phyloP scores from a whole-genome alignment of 495 filamentous ascomycete genomes.

The Elasticomyces elasticus region DNA sequence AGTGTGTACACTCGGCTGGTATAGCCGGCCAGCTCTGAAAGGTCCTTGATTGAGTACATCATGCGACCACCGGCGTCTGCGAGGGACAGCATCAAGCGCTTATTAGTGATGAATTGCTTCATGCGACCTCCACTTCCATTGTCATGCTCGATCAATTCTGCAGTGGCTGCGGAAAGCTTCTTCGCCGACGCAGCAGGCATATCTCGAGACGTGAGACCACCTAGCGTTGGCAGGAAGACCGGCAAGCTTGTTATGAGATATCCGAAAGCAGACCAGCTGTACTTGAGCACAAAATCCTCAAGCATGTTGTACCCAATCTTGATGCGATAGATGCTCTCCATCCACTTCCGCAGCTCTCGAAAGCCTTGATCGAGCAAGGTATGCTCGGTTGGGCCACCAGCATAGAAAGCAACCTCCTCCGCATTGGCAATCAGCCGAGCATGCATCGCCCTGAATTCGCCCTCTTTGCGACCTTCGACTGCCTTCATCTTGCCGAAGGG shows the following conservation, averaged over 20 bases:
- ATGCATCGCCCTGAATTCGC: constrained; percentile 85
- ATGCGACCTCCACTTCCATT: constrained; percentile 63
- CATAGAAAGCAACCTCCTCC: constrained; percentile 98
- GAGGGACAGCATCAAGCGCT: constrained; percentile 93
- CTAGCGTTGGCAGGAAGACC: constrained; percentile 91
- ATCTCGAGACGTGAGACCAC: constrained; percentile 47
- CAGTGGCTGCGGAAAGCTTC: neutral
- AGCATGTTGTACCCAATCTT: constrained; percentile 98
- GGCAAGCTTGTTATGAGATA: constrained; percentile 88
- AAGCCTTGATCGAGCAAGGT: constrained; percentile 82
- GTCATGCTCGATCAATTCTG: neutral
- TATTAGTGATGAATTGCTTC: constrained; percentile 99
- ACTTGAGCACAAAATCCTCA: constrained; percentile 96
- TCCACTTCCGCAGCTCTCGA: constrained; percentile 80
- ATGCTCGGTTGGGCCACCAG: constrained; percentile 86
- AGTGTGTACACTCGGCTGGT: constrained; percentile 93
- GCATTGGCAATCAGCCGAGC: constrained; percentile 90
- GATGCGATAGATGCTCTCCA: constrained; percentile 92
- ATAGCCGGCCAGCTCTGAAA: constrained; percentile 89
- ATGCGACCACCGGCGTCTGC: constrained; percentile 94
- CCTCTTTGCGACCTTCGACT: constrained; percentile 84
- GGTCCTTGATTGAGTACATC: constrained; percentile 99
- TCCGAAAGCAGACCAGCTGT: constrained; percentile 95
- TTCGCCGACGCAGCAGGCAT: neutral
- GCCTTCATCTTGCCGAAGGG: constrained; percentile 96